Conservation (phyloP, 306 rosid genomes). For the Heteromeles arbutifolia region DNA sequence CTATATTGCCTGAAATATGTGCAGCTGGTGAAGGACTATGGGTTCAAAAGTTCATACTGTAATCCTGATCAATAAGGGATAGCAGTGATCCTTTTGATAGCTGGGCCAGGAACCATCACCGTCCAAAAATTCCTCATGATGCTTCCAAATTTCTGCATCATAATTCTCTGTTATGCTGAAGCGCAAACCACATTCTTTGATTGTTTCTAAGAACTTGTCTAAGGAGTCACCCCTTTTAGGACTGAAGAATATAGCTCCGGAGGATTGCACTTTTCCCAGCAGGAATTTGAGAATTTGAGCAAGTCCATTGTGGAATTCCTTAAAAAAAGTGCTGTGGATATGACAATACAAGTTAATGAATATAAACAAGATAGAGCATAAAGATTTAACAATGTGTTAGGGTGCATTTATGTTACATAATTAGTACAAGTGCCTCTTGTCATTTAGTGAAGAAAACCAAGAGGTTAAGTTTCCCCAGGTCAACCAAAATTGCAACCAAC, state of each 20-base stretch:
- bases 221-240: conserved; percentile 78
- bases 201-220: conserved; percentile 53
- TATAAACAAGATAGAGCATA: conserved; percentile 29
- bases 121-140: conserved; percentile 46
- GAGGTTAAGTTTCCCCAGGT: conserved; percentile 14
- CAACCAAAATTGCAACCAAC: conserved; percentile 21
- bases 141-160: conserved; percentile 59
- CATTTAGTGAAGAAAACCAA: conserved; percentile 25
- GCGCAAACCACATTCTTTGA: conserved; percentile 47
- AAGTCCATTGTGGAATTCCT: conserved; percentile 70
- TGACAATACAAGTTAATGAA: conserved; percentile 18
- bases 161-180: conserved; percentile 57
- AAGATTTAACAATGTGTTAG: conserved; percentile 23
- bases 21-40: background rate
- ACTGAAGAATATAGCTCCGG: conserved; percentile 64
- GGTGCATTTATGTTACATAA: conserved; percentile 24
- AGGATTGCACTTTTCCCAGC: conserved; percentile 40
- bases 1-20: background rate
- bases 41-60: conserved; percentile 35
- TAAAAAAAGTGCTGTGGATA: conserved; percentile 73
- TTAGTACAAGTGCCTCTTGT: conserved; percentile 12
- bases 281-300: conserved; percentile 48
- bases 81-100: conserved; percentile 71
- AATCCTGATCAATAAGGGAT: conserved; percentile 62
- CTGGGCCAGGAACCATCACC: conserved; percentile 58